Base-by-base conservation (phyloP, 805 yeast species). In the Kuraishia piskuri region DNA sequence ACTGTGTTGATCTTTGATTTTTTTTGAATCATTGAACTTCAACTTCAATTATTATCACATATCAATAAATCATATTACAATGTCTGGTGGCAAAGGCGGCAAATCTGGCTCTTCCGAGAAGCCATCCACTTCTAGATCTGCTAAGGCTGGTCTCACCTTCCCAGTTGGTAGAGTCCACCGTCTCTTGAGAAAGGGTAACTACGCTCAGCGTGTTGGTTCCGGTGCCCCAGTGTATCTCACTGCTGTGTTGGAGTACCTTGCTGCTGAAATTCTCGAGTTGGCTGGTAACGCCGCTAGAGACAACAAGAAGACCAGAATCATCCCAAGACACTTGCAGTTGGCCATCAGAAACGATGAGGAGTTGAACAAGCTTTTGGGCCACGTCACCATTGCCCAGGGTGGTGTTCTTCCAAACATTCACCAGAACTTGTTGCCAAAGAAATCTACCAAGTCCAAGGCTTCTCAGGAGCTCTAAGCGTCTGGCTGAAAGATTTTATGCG, bases 121-220 rank as follows among this genome's bases (percentile, higher is more conserved):
- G 79, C 90, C 96, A 68, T 86, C 97, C 70, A 94, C 92, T 80
- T 88, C 97, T 54, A 90, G 98, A 85, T 92, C 98, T 64, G 86
- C 97, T 60, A 92, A 90, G 82, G 97, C 98, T 71, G 98, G 97
- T 75, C 84, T 92, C 71, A 89, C 96, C 67, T 92, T 92, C 95
- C 98, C 98, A 79, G 98, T 92, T 63, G 98, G 98, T 76, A 91
- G 98, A 85, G 94, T 92, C 65, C 97, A 92, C 82, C 86, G 97
- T 79, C 82, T 91, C 66, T 78, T 92, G 70, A 89, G 96, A 84
- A 90, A 87, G 78, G 97, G 96, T 73, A 89, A 91, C 86, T 89
- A 92, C 80, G 96, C 97, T 69, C 96, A 91, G 79, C 86, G 98
- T 80, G 86, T 92, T 66, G 97, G 98, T 83, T 90, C 97, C 63